phyloP scores from a whole-genome alignment of 2,329 filamentous ascomycete species.

The Aphanoascus verrucosus region DNA sequence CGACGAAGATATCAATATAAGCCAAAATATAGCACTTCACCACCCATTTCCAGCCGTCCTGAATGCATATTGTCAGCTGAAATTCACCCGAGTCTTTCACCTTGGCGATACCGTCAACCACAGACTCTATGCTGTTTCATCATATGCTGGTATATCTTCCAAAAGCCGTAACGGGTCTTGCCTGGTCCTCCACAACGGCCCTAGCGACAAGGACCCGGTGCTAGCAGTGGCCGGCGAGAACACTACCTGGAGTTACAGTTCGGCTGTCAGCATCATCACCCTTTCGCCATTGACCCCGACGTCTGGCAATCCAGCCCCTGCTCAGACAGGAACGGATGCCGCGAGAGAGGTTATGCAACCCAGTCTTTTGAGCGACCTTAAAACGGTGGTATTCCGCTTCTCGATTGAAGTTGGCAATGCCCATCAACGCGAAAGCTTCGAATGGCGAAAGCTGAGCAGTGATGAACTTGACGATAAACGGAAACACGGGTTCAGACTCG shows the following conservation, averaged over 20 bases:
- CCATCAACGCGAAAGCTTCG: background rate
- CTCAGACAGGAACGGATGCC: background rate
- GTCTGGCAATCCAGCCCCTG: background rate
- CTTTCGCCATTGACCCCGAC: background rate
- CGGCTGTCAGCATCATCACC: background rate
- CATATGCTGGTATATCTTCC: background rate
- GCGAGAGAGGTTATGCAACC: background rate
- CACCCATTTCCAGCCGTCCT: background rate
- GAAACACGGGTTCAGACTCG: background rate
- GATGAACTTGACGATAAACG: background rate
- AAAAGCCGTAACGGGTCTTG: background rate
- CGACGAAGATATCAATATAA: background rate
- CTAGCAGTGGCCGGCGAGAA: background rate
- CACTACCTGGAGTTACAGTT: background rate
- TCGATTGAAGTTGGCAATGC: background rate
- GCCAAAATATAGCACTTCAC: background rate
- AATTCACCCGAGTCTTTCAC: slow-evolving; percentile 3
- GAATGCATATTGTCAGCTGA: slow-evolving; percentile 4
- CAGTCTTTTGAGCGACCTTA: background rate
- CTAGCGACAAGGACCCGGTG: background rate
- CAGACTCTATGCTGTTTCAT: background rate
- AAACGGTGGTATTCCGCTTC: slow-evolving; percentile 1
- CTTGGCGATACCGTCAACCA: background rate
- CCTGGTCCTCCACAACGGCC: background rate
- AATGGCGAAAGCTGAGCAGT: background rate